phyloP scores from a whole-genome alignment of 1,139 yeast genomes.

The Zygosaccharomyces pseudobailii region DNA sequence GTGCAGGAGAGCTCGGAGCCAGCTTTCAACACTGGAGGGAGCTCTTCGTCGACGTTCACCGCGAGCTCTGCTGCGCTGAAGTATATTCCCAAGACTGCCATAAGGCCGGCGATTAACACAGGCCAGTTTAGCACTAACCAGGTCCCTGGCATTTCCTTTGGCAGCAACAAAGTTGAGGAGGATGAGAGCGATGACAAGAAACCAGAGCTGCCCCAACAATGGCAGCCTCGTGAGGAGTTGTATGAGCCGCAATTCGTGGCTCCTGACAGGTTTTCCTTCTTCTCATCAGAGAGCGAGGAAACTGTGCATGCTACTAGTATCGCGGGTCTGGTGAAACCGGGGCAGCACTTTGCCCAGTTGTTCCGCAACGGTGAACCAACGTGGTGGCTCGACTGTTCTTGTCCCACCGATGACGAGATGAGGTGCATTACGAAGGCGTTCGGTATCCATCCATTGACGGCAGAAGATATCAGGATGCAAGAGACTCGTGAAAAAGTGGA shows the following conservation, averaged over 20 bases:
- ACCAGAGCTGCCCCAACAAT: not conserved
- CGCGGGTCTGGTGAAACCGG: conserved; percentile 64
- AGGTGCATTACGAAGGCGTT: conserved; percentile 61
- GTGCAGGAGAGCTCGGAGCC: conserved; percentile 1
- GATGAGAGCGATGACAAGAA: conserved; percentile 30
- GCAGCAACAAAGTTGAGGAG: conserved; percentile 35
- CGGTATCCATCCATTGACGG: conserved; percentile 80
- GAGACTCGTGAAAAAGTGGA: conserved; percentile 85
- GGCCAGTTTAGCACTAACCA: conserved; percentile 6
- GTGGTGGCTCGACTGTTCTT: conserved; percentile 75
- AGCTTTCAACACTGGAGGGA: conserved; percentile 5
- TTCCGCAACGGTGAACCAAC: conserved; percentile 47
- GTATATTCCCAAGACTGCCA: conserved; percentile 40
- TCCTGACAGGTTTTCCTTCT: conserved; percentile 80
- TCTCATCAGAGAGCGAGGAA: conserved; percentile 74
- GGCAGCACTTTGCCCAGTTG: conserved; percentile 58
- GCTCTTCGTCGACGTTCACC: conserved; percentile 32
- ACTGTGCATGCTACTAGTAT: conserved; percentile 88
- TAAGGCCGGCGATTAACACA: conserved; percentile 7
- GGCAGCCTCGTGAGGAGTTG: conserved; percentile 5
- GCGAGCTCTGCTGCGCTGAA: conserved; percentile 50
- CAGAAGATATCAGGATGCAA: conserved; percentile 81
- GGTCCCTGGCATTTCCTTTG: conserved; percentile 36
- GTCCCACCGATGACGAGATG: conserved; percentile 69
- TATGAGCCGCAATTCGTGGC: conserved; percentile 24